A percentile compares a stretch with the other conserved stretches of the same genome.
Conservation (phyloP, 208 protist genomes). For the Acanthamoeba royreba region DNA sequence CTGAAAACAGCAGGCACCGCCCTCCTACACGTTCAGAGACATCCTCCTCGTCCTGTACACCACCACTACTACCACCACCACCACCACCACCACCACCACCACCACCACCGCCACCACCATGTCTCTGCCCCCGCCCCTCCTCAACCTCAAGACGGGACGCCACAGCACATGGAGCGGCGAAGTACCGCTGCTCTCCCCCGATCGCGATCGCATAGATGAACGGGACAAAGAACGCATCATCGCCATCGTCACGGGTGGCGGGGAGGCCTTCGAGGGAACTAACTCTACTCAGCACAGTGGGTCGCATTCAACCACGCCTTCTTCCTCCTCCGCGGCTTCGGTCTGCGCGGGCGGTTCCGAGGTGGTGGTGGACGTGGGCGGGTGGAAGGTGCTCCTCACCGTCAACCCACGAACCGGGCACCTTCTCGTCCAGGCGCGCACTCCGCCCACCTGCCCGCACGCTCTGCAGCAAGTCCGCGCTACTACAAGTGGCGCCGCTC, state of each 20-base stretch:
- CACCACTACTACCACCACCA: too few relatives aligned
- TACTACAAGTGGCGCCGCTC: too few relatives aligned
- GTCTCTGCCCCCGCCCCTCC: background rate
- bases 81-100: too few relatives aligned
- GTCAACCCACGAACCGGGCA: background rate
- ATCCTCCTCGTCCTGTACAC: too few relatives aligned
- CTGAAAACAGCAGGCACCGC: too few relatives aligned
- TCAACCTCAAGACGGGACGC: background rate
- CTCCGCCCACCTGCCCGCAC: background rate
- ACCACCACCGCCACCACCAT: background rate
- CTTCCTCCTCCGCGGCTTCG: too few relatives aligned
- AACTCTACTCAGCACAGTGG: background rate
- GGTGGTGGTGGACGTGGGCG: background rate
- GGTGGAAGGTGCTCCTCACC: background rate
- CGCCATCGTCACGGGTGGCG: background rate
- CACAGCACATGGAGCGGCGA: background rate
- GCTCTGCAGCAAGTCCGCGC: background rate
- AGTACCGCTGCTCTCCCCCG: background rate
- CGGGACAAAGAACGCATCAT: background rate
- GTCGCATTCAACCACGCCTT: too few relatives aligned
- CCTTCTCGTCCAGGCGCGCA: background rate
- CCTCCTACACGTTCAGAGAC: too few relatives aligned
- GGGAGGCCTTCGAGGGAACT: background rate
- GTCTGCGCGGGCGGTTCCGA: background rate
- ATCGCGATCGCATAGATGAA: background rate